Base-by-base conservation (phyloP, 2,329 filamentous ascomycete genomes). In the Whalleya microplaca region DNA sequence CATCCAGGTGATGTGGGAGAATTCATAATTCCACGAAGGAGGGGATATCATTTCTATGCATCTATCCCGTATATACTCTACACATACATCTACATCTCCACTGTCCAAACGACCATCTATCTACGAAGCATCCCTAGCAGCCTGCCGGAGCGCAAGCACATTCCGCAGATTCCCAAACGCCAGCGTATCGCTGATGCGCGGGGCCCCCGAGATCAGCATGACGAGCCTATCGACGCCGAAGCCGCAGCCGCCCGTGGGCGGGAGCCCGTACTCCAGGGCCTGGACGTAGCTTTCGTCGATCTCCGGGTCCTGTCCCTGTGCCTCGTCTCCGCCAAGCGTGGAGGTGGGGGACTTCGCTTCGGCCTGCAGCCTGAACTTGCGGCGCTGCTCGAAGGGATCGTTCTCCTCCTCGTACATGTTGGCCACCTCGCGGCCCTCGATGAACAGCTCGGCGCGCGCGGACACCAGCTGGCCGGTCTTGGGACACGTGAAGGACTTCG, bases 391-490 rank as follows among this genome's bases (percentile, higher is more conserved):
- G 51, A 89, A 87, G 0, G 95, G 95, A 49, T 91, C 90, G 73
- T 99, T 99, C 72, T 99, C 95, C 75, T 99, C 95, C 73, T 99
- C 95, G 73, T 99, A 99, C 78, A 94, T 96, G 74, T 99, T 99
- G 58, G 94, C 91, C 29, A 96, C 82, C 71, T 99, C 95, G 52
- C 86, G 85, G 41, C 89, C 86, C 48, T 85, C 77, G 60, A 96
- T 84, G 75, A 96, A 96, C 20, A 96, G 83, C 74, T 97, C 93
- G 0, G 90, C 91, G 5, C 93, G 87, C 0, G 91, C 90, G 1
- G 92, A 89, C 1, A 96, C 86, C 8, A 83, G 74, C 71, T 97
- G 93, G 14, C 81, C 79, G 0, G 87, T 88, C 8, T 69, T 73
- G 0, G 85, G 83, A 71, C 92, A 91, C 19, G 80, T 68, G 75